These are phyloP conservation scores for Russula griseocarnosa DNA, from an alignment of 768 basidiomycete species.

Conservation along the genomic window DNA sequence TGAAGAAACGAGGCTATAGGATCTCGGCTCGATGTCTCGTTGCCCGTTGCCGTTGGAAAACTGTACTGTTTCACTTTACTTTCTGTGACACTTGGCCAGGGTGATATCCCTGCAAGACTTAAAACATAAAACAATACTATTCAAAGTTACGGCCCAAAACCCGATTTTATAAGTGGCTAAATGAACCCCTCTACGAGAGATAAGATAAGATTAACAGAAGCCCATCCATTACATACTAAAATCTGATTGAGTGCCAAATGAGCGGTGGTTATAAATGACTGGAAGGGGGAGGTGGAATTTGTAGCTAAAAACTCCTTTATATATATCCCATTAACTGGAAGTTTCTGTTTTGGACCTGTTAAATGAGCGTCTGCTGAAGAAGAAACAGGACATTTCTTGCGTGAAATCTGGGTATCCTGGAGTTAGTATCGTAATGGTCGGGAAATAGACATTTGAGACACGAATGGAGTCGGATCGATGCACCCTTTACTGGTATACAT, in stretches of 20 bases:
- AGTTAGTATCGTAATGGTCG: neutral
- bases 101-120: too few species aligned
- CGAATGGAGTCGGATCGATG: neutral
- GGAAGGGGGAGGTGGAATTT: too few species aligned
- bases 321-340: neutral
- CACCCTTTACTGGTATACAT: slow-evolving; percentile 34
- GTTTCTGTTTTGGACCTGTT: neutral
- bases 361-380: neutral
- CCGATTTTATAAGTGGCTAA: neutral
- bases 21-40: too few species aligned
- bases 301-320: too few species aligned
- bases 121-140: too few species aligned
- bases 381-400: neutral
- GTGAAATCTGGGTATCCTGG: neutral
- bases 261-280: neutral
- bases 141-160: too few species aligned
- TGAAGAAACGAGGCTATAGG: too few species aligned
- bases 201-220: neutral
- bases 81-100: too few species aligned
- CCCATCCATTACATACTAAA: neutral
- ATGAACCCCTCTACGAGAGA: neutral
- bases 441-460: neutral
- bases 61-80: too few species aligned
- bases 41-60: too few species aligned
- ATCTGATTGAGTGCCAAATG: neutral